A percentile compares a stretch with the other conserved stretches of the same genome.
Evolutionary conservation across 345 rosid species (phyloP).

Genomic region (Aquilaria malaccensis): DNA sequence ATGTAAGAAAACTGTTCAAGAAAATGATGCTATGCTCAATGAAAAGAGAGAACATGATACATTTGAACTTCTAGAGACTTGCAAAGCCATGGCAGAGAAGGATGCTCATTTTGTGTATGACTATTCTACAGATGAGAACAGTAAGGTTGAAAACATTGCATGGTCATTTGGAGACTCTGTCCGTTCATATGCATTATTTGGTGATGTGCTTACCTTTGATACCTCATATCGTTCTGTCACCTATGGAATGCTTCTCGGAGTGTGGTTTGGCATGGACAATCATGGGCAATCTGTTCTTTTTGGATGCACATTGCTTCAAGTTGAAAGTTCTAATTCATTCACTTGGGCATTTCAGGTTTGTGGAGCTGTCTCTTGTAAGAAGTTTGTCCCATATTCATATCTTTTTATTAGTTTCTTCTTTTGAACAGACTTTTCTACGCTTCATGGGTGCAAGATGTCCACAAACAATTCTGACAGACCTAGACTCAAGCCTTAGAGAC

Average conservation of each 20-base stretch:
- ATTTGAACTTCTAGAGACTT: constrained; percentile 68
- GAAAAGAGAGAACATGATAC: constrained; percentile 73
- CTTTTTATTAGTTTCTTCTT: constrained; percentile 30
- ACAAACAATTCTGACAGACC: constrained; percentile 75
- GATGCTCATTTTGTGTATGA: constrained; percentile 59
- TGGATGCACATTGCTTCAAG: constrained; percentile 83
- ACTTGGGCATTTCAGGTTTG: constrained; percentile 96
- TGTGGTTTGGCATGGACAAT: constrained; percentile 72
- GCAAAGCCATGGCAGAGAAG: constrained; percentile 64
- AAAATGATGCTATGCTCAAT: constrained; percentile 68
- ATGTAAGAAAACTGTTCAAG: constrained; percentile 78
- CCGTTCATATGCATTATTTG: constrained; percentile 49
- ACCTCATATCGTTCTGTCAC: constrained; percentile 70
- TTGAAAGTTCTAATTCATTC: constrained; percentile 61
- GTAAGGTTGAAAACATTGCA: constrained; percentile 71
- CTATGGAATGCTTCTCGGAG: constrained; percentile 74
- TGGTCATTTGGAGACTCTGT: constrained; percentile 78
- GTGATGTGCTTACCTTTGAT: constrained; percentile 78
- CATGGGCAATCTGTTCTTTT: constrained; percentile 62
- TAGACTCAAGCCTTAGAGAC: constrained; percentile 75
- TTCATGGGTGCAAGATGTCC: constrained; percentile 78
- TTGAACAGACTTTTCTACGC: constrained; percentile 75
- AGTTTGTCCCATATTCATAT: constrained; percentile 20
- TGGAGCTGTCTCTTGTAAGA: constrained; percentile 28
- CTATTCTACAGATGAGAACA: constrained; percentile 56